phyloP scores from a whole-genome alignment of 2,329 filamentous ascomycete species.

The Hirsutella minnesotensis region DNA sequence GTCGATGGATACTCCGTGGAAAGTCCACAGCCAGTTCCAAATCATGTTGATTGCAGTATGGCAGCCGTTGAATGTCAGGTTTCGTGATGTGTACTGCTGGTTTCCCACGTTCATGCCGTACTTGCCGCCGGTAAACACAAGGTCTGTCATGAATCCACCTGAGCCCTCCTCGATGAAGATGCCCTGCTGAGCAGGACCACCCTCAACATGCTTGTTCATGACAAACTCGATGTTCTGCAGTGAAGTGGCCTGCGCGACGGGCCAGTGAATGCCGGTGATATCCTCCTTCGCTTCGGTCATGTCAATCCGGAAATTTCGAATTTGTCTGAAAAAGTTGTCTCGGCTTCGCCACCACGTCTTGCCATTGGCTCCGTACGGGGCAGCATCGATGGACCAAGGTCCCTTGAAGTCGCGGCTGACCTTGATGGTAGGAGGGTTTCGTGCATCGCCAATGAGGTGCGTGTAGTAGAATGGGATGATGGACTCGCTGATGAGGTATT shows the following conservation, averaged over 20 bases:
- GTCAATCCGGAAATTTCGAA: constrained; percentile 8
- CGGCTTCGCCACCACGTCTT: background rate
- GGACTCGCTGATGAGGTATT: constrained; percentile 67
- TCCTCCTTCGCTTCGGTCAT: background rate
- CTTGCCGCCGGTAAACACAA: constrained; percentile 47
- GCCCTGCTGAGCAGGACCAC: constrained; percentile 1
- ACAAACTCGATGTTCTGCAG: constrained; percentile 9
- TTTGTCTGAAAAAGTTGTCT: constrained; percentile 9
- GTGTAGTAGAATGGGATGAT: constrained; percentile 88
- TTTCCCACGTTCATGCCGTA: constrained; percentile 36
- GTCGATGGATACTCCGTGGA: constrained; percentile 7
- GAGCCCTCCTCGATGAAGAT: constrained; percentile 19
- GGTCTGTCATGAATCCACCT: constrained; percentile 38
- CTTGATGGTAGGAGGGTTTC: constrained; percentile 57
- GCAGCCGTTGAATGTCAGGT: constrained; percentile 53
- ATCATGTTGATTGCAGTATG: constrained; percentile 54
- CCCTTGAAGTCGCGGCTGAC: background rate
- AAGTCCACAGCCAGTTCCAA: constrained; percentile 63
- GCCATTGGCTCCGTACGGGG: constrained; percentile 5
- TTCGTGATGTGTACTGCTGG: constrained; percentile 57
- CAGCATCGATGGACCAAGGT: constrained; percentile 6
- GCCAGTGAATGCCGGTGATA: constrained; percentile 9
- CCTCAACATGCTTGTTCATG: constrained; percentile 1
- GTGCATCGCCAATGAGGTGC: constrained; percentile 75
- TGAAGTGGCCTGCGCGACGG: constrained; percentile 14